Evolutionary conservation across 2,329 filamentous ascomycete species (phyloP).

Genomic region (Fusarium fujikuroi): DNA sequence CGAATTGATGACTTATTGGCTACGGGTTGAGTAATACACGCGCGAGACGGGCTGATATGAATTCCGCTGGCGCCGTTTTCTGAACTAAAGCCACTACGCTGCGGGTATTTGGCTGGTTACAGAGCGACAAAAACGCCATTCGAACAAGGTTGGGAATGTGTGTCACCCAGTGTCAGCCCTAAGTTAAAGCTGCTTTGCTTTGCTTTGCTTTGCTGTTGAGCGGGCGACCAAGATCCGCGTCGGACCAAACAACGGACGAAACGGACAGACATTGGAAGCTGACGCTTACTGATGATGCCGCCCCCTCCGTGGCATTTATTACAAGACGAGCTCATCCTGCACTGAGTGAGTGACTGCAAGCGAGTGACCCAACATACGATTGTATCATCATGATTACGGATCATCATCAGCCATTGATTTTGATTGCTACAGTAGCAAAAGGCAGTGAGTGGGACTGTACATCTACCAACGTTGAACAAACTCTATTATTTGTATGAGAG

Average conservation of each 20-base stretch:
- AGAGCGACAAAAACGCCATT: conserved; percentile 6
- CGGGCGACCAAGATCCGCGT: conserved; percentile 6
- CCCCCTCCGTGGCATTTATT: not conserved
- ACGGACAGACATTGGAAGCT: conserved; percentile 8
- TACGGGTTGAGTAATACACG: conserved; percentile 18
- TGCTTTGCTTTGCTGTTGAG: not conserved
- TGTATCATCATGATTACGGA: conserved; percentile 13
- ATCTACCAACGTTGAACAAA: not conserved
- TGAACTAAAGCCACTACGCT: not conserved
- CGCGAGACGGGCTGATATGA: conserved; percentile 8
- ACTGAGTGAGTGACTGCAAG: not conserved
- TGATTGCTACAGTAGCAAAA: not conserved
- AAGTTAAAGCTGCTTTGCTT: not conserved
- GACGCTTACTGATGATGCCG: conserved; percentile 22
- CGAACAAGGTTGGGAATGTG: conserved; percentile 16
- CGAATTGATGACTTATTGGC: not conserved
- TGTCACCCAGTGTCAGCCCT: conserved; percentile 37
- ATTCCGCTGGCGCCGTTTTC: conserved; percentile 8
- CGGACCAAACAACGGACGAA: conserved; percentile 34
- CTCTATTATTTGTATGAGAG: not conserved
- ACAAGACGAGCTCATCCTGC: not conserved
- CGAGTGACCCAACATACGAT: not conserved
- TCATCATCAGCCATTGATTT: not conserved
- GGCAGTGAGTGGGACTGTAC: not conserved
- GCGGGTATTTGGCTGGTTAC: conserved; percentile 3